These are phyloP conservation scores for Apiotrichum siamense DNA, from an alignment of 1,284 basidiomycete species.

Conservation along the genomic window DNA sequence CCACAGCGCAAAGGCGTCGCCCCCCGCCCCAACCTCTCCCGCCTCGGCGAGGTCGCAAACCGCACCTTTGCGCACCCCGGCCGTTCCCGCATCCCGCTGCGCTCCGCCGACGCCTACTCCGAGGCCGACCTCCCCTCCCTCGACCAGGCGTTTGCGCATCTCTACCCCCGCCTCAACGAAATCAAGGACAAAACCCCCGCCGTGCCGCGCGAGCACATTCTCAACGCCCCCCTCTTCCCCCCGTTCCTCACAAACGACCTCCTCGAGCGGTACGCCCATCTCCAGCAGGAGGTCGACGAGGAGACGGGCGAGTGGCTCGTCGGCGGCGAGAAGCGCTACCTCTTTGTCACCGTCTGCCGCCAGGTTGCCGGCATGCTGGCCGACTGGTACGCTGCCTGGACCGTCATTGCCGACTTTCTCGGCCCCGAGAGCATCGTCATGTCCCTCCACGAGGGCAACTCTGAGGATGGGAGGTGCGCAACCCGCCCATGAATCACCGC, in stretches of 20 bases:
- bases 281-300: slow-evolving; percentile 29
- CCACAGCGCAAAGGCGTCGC: not conserved
- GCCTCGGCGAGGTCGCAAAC: not conserved
- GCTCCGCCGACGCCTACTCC: slow-evolving; percentile 25
- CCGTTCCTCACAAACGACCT: slow-evolving; percentile 34
- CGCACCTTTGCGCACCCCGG: slow-evolving; percentile 20
- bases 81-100: slow-evolving; percentile 16
- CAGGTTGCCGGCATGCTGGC: slow-evolving; percentile 44
- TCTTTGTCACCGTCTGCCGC: slow-evolving; percentile 35
- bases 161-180: slow-evolving; percentile 29
- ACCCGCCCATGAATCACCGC: not conserved
- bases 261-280: slow-evolving; percentile 32
- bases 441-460: slow-evolving; percentile 28
- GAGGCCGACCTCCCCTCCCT: slow-evolving; percentile 27
- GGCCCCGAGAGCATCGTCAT: slow-evolving; percentile 39
- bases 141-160: slow-evolving; percentile 31
- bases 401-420: slow-evolving; percentile 39
- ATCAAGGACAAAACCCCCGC: slow-evolving; percentile 25
- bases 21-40: slow-evolving; percentile 7
- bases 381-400: slow-evolving; percentile 45
- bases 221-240: slow-evolving; percentile 33
- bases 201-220: slow-evolving; percentile 37
- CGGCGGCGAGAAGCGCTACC: slow-evolving; percentile 29
- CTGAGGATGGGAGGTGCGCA: too few species aligned
- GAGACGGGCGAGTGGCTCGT: slow-evolving; percentile 22